A percentile compares a stretch with the other conserved stretches of the same genome.
Evolutionary conservation across 306 rosid species (phyloP).

Genomic region (Luffa acutangula): DNA sequence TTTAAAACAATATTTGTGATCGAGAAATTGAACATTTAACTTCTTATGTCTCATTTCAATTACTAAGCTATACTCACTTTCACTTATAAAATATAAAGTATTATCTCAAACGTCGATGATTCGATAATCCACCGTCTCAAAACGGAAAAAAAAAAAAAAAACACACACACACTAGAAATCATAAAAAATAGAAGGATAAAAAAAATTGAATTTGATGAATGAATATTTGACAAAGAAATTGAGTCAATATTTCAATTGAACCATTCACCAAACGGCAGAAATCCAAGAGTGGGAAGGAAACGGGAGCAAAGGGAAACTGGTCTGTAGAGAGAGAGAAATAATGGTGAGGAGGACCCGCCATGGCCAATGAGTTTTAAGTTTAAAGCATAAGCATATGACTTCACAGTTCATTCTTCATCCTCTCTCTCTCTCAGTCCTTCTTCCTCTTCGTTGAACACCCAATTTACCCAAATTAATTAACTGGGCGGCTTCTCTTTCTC

Average conservation of each 20-base stretch:
- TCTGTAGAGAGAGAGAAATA: neutral
- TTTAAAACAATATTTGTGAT: too few species aligned
- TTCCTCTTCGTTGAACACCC: neutral
- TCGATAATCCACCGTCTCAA: too few species aligned
- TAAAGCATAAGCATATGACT: constrained; percentile 5
- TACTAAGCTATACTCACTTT: too few species aligned
- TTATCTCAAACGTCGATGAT: too few species aligned
- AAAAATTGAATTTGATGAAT: too few species aligned
- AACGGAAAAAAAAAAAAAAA: too few species aligned
- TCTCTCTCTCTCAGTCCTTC: neutral
- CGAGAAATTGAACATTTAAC: too few species aligned
- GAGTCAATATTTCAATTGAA: neutral
- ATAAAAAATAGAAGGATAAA: too few species aligned
- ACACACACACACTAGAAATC: too few species aligned
- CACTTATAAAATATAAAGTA: too few species aligned
- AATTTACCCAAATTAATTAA: neutral
- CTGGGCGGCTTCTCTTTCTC: constrained; percentile 1
- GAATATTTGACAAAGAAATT: too few species aligned
- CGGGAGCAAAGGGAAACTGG: neutral
- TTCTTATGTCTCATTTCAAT: too few species aligned
- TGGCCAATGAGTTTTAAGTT: neutral
- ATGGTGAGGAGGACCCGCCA: constrained; percentile 6
- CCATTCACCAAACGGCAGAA: neutral
- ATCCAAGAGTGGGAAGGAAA: neutral
- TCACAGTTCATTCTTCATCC: neutral